A percentile compares a stretch with the other conserved stretches of the same genome.
Evolutionary conservation across 139 green algal species (phyloP).

Genomic region (Ostreobium quekettii): DNA sequence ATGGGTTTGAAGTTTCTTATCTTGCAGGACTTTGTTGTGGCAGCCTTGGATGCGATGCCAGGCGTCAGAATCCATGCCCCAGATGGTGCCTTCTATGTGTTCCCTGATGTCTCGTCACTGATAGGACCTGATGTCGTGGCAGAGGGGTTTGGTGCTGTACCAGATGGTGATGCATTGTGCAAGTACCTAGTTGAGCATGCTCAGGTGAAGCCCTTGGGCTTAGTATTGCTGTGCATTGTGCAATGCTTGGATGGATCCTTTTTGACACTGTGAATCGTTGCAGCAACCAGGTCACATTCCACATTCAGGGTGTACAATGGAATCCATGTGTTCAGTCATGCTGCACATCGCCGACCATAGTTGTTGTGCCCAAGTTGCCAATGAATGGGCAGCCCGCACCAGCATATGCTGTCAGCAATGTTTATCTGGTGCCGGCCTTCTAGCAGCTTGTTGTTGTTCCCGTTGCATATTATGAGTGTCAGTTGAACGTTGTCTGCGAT

Average conservation of each 20-base stretch:
- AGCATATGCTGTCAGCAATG: too few species aligned
- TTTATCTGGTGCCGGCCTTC: too few species aligned
- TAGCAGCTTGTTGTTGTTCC: too few species aligned
- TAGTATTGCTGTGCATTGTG: not conserved
- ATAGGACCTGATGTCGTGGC: conserved; percentile 39
- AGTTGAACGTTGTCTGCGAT: not conserved
- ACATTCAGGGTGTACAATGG: not conserved
- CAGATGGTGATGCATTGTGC: conserved; percentile 77
- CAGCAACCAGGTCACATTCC: not conserved
- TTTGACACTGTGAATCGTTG: not conserved
- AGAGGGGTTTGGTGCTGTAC: conserved; percentile 61
- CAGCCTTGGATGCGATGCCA: conserved; percentile 55
- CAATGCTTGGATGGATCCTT: not conserved
- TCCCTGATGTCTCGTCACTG: conserved; percentile 78
- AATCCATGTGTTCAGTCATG: not conserved
- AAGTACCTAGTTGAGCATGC: conserved; percentile 61
- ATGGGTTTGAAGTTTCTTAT: too few species aligned
- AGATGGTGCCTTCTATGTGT: conserved; percentile 89
- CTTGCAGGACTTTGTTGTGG: conserved; percentile 57
- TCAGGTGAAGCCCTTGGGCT: conserved; percentile 37
- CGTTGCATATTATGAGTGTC: not conserved
- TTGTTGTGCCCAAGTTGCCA: not conserved
- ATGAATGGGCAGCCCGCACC: too few species aligned
- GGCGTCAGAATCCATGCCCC: conserved; percentile 50
- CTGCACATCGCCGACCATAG: not conserved